A percentile compares a stretch with the other conserved stretches of the same genome.
Conservation (phyloP, 148 eudicot genomes). For the Arbutus unedo region DNA sequence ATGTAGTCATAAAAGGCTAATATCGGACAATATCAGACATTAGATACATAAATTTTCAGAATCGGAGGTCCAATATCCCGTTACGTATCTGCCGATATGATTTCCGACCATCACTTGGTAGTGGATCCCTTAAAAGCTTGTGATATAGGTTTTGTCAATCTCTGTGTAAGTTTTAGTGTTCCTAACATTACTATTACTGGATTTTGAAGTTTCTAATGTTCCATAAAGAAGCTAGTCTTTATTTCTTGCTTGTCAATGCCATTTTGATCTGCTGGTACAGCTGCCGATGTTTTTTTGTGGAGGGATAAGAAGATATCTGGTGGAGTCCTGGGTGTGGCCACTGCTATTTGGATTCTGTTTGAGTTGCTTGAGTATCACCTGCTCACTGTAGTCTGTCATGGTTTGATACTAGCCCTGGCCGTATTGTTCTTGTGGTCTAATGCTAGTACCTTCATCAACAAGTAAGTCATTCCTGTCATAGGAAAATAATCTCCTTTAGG, state of each 20-base stretch:
- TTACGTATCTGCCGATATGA: no score
- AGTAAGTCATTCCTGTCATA: slow-evolving; percentile 42
- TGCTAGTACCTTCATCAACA: slow-evolving; percentile 64
- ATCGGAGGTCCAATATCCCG: no score
- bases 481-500: not conserved
- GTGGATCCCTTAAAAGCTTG: no score
- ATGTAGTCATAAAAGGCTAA: no score
- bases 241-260: not conserved
- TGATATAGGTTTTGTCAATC: not conserved
- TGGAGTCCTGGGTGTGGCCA: slow-evolving; percentile 60
- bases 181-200: not conserved
- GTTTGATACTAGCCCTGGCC: slow-evolving; percentile 61
- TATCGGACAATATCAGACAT: no score
- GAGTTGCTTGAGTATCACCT: slow-evolving; percentile 75
- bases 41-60: no score
- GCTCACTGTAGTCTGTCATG: slow-evolving; percentile 70
- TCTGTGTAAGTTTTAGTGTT: not conserved
- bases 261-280: slow-evolving; percentile 40
- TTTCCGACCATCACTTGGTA: no score
- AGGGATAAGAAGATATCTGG: slow-evolving; percentile 86
- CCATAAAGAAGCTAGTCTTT: not conserved
- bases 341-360: slow-evolving; percentile 74
- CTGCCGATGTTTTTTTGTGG: slow-evolving; percentile 92
- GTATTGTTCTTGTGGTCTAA: slow-evolving; percentile 78
- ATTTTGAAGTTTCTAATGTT: not conserved